phyloP scores from a whole-genome alignment of 225 moss, liverwort and hornwort genomes.

The Thuidium tamariscinum region DNA sequence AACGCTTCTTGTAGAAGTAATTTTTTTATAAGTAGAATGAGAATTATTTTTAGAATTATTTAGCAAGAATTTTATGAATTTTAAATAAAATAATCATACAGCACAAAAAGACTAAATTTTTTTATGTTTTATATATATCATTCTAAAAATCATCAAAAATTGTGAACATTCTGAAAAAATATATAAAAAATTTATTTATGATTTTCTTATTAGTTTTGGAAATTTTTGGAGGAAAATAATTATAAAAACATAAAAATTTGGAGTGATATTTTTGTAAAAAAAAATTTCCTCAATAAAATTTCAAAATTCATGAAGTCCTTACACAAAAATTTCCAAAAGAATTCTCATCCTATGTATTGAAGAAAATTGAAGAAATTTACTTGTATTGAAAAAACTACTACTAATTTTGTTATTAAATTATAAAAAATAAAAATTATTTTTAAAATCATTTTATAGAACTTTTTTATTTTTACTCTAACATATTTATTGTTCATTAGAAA shows the following conservation, averaged over 20 bases:
- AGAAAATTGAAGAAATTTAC: too few species aligned
- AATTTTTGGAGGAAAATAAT: not conserved
- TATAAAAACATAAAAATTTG: not conserved
- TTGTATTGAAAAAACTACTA: too few species aligned
- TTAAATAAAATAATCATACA: too few species aligned
- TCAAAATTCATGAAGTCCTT: fast-evolving
- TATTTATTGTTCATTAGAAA: not conserved
- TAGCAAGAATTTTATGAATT: not conserved
- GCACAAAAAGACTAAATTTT: too few species aligned
- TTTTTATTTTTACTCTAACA: fast-evolving
- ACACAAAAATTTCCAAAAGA: fast-evolving
- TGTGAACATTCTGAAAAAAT: fast-evolving
- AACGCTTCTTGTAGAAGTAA: fast-evolving
- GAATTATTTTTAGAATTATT: too few species aligned
- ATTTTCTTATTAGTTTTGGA: too few species aligned
- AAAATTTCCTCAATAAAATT: not conserved
- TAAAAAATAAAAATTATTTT: too few species aligned
- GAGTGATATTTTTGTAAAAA: too few species aligned
- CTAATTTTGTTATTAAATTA: not conserved
- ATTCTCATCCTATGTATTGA: fast-evolving
- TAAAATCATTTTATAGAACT: not conserved
- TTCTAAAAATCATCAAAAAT: not conserved
- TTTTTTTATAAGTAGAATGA: not conserved
- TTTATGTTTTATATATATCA: too few species aligned
- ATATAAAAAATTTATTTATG: fast-evolving